A percentile compares a stretch with the other conserved stretches of the same genome.
phyloP scores from a whole-genome alignment of 768 basidiomycete species.

The Leccinellum luteum region DNA sequence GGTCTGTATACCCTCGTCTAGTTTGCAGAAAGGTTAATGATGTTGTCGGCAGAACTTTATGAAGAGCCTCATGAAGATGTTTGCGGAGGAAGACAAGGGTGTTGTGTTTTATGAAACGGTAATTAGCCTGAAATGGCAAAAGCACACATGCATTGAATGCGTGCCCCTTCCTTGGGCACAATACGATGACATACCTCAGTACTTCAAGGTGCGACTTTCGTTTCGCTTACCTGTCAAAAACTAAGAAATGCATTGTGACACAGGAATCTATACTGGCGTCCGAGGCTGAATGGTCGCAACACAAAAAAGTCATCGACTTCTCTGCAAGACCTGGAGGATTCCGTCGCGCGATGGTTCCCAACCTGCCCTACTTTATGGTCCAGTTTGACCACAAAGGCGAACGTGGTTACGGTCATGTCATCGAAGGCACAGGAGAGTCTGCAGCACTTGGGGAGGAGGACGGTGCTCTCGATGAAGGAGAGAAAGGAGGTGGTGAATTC shows the following conservation, averaged over 20 bases:
- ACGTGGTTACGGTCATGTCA: conserved; percentile 97
- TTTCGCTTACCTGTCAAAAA: not conserved
- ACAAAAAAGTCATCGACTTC: conserved; percentile 97
- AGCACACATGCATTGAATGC: conserved; percentile 91
- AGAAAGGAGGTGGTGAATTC: conserved; percentile 90
- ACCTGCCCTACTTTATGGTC: conserved; percentile 98
- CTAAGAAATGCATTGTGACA: conserved; percentile 3
- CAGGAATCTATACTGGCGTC: conserved; percentile 93
- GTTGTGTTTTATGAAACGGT: conserved; percentile 96
- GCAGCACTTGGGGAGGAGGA: conserved; percentile 60
- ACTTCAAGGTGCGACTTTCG: conserved; percentile 68
- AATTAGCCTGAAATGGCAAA: conserved; percentile 79
- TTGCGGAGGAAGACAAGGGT: conserved; percentile 87
- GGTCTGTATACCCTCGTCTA: conserved; percentile 44
- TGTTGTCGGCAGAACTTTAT: conserved; percentile 54
- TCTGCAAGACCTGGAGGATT: conserved; percentile 88
- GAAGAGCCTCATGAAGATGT: conserved; percentile 97
- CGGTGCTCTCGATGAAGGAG: conserved; percentile 75
- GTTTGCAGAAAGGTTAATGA: not conserved
- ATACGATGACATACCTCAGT: conserved; percentile 85
- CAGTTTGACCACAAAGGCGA: conserved; percentile 98
- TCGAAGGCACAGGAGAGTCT: conserved; percentile 81
- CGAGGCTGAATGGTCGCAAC: conserved; percentile 97
- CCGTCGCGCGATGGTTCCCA: conserved; percentile 91
- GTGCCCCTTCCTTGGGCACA: conserved; percentile 88